Evolutionary conservation across 176 grass and related monocot genomes (phyloP).

Genomic region (Elymus sibiricus): DNA sequence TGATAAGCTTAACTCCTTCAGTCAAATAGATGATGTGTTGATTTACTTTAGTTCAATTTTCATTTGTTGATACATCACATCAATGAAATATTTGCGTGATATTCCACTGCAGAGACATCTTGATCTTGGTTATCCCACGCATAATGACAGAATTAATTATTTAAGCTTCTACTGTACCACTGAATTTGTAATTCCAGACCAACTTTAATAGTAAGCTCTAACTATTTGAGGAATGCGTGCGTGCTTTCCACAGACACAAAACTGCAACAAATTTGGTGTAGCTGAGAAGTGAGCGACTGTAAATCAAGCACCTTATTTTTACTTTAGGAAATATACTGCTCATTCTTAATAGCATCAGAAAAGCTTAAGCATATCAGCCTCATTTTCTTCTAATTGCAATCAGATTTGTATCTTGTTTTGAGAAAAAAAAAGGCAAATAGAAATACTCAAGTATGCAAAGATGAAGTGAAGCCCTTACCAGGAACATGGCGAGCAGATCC

Average conservation of each 20-base stretch:
- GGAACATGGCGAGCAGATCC: constrained; percentile 82
- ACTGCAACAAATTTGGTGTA: not conserved
- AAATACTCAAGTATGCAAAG: constrained; percentile 10
- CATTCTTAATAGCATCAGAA: not conserved
- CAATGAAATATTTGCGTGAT: not conserved
- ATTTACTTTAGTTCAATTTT: not conserved
- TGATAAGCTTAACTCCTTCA: not conserved
- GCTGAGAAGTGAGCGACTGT: not conserved
- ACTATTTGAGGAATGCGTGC: not conserved
- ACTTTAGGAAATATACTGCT: not conserved
- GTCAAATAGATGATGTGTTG: not conserved
- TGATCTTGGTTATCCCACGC: not conserved
- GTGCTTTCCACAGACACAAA: not conserved
- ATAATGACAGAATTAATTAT: not conserved
- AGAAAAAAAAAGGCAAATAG: not conserved
- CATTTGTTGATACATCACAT: not conserved
- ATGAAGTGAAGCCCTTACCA: constrained; percentile 40
- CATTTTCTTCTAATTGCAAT: not conserved
- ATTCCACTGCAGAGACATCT: not conserved
- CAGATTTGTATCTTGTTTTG: not conserved
- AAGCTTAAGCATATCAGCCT: not conserved
- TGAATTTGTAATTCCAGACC: not conserved
- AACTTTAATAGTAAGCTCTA: not conserved
- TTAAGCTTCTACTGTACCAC: not conserved
- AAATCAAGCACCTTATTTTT: not conserved